Evolutionary conservation across 2,329 filamentous ascomycete species (phyloP), one percentile per base, ranked within the genome.

Genomic region (Ascocoryne sarcoides): DNA sequence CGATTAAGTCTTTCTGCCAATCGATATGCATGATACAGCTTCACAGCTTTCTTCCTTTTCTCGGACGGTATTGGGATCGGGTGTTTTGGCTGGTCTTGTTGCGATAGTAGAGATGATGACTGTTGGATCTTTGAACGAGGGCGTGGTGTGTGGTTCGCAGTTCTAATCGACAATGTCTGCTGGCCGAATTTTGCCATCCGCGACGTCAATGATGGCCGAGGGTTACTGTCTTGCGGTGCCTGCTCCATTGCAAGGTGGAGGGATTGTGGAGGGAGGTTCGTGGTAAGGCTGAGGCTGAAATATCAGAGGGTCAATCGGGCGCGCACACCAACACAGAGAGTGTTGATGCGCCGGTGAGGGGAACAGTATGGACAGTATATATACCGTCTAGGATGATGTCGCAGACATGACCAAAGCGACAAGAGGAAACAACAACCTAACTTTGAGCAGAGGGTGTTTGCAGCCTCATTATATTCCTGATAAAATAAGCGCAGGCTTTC

Each of bases 1-100:
- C 23, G 7, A 26, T 12, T 26, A 26, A 56, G 31, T 8, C 43
- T 47, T 36, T 53, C 48, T 37, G 50, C 43, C 29, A 47, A 30
- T 19, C 38, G 26, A 19, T 53, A 53, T 16, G 39, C 34, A 8
- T 36, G 42, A 30, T 54, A 57, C 4, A 56, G 40, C 26, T 47
- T 35, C 19, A 49, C 31, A 10, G 56, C 54, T 30, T 45, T 49
- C 16, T 39, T 35, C 23, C 47, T 16, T 32, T 56, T 57, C 4
- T 52, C 38, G 4, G 16, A 20, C 5, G 48, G 45, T 17, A 58
- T 57, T 10, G 46, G 33, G 16, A 52, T 45, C 10, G 53, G 53
- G 38, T 54, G 52, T 8, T 28, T 32, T 15, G 45, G 45, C 3
- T 39, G 37, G 4, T 43, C 36, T 16, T 15, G 29, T 20, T 45